A percentile compares a stretch with the other conserved stretches of the same genome.
Conservation (phyloP, 805 yeast genomes). For the Kodamaea hsintzibuensis region DNA sequence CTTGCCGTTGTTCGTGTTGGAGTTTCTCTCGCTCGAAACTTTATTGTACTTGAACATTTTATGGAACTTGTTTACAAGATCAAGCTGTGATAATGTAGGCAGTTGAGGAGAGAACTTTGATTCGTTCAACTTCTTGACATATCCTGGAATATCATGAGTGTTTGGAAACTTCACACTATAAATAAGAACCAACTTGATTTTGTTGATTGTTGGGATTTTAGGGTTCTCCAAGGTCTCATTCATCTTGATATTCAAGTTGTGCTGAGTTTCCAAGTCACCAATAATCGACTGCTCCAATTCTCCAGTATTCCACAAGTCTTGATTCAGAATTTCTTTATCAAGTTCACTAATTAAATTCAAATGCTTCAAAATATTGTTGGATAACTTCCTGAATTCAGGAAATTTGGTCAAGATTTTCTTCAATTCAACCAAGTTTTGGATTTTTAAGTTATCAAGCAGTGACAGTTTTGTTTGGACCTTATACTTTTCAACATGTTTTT, state of each 20-base stretch:
- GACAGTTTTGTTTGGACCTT: slow-evolving; percentile 76
- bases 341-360: slow-evolving; percentile 87
- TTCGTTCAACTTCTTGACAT: slow-evolving; percentile 30
- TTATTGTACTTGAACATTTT: slow-evolving; percentile 20
- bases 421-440: slow-evolving; percentile 77
- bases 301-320: slow-evolving; percentile 78
- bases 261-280: slow-evolving; percentile 45
- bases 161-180: slow-evolving; percentile 73
- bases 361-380: slow-evolving; percentile 88
- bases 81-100: slow-evolving; percentile 35
- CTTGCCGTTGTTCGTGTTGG: slow-evolving; percentile 12
- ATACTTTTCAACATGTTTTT: slow-evolving; percentile 79
- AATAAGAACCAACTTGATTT: slow-evolving; percentile 70
- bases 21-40: slow-evolving; percentile 5
- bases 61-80: slow-evolving; percentile 31
- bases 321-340: slow-evolving; percentile 65
- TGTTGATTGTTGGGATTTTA: slow-evolving; percentile 52
- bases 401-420: slow-evolving; percentile 87
- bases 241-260: slow-evolving; percentile 50
- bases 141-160: slow-evolving; percentile 23
- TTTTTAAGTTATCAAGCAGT: slow-evolving; percentile 55
- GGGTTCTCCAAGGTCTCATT: slow-evolving; percentile 49
- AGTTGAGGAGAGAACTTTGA: slow-evolving; percentile 28
- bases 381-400: slow-evolving; percentile 89
- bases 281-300: slow-evolving; percentile 88